A percentile compares a stretch with the other conserved stretches of the same genome.
Evolutionary conservation across 2,329 filamentous ascomycete genomes (phyloP).

Genomic region (Alternaria arborescens): DNA sequence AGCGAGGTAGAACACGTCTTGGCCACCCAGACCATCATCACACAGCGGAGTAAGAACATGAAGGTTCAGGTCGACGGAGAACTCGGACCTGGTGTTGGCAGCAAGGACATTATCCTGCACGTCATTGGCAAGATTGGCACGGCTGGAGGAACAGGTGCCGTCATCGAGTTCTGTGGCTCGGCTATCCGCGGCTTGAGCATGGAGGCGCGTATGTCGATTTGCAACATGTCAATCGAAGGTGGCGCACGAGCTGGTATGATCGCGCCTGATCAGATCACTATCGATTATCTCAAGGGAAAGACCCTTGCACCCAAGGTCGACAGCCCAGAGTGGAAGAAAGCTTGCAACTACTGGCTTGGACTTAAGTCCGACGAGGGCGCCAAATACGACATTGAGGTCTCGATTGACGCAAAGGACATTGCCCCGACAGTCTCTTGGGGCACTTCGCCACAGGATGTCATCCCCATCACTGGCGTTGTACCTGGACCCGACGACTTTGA

Average conservation of each 20-base stretch:
- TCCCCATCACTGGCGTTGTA: slow-evolving; percentile 92
- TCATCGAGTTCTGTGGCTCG: slow-evolving; percentile 97
- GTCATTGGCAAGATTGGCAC: slow-evolving; percentile 95
- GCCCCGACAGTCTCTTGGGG: slow-evolving; percentile 95
- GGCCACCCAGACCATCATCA: slow-evolving; percentile 94
- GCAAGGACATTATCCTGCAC: slow-evolving; percentile 93
- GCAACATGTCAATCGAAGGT: slow-evolving; percentile 98
- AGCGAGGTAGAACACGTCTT: slow-evolving; percentile 98
- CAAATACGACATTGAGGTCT: slow-evolving; percentile 87
- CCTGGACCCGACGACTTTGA: slow-evolving; percentile 89
- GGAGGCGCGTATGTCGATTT: slow-evolving; percentile 98
- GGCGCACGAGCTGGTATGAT: slow-evolving; percentile 97
- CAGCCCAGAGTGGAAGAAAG: slow-evolving; percentile 88
- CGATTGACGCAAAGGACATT: slow-evolving; percentile 92
- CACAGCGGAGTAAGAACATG: slow-evolving; percentile 98
- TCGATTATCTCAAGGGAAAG: slow-evolving; percentile 91
- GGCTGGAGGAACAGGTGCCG: slow-evolving; percentile 89
- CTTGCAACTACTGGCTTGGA: slow-evolving; percentile 85
- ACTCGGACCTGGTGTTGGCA: slow-evolving; percentile 88
- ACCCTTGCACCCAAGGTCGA: slow-evolving; percentile 87
- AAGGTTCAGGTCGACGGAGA: slow-evolving; percentile 93
- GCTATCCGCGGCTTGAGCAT: slow-evolving; percentile 90
- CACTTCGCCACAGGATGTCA: slow-evolving; percentile 92
- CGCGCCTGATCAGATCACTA: slow-evolving; percentile 91
- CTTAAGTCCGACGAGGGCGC: slow-evolving; percentile 87